Evolutionary conservation across 164 flowering plant genomes (phyloP), one percentile per base, ranked within the genome.

Genomic region (Magnolia changhungtana): DNA sequence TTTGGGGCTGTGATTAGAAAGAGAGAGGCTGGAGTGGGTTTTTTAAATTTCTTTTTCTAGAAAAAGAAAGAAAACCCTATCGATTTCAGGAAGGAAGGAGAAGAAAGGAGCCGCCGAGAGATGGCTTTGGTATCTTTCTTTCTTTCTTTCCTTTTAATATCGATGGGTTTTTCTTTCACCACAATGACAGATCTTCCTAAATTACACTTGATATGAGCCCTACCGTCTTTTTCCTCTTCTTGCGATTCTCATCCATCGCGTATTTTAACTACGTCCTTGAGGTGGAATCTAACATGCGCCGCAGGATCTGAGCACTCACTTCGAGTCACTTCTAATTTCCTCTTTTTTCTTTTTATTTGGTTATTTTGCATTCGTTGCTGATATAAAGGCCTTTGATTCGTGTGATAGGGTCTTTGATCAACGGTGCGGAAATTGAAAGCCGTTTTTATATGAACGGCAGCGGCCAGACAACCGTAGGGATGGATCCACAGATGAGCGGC

Each of bases 381-480:
- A 58, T 1, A n/a, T 55, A 10, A 18, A 21, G 74, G 74, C 27
- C 61, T 16, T 24, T 20, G 37, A 52, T 59, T 31, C 37, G 63
- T 20, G 31, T 20, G 51, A 37, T 74, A 52, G 69, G 76, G 69
- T 11, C 27, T 73, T 52, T 7, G 16, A 67, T 61, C 84, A 78
- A 78, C 71, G n/a, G 66, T 82, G 85, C 86, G 11, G 24, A 87
- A 70, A 88, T 52, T 1, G 76, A 83, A 84, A 74, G 91, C 81
- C 81, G 68, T 58, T 14, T 71, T 74, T 13, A 3, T 24, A 23
- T 66, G 55, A 72, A 23, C 70, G 86, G 91, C 89, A 84, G 86
- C 91, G 91, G 93, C 88, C 91, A 86, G 93, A 90, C 91, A 88
- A 90, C 93, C 93, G 91, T 88, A 88, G 91, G 69, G 88, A 86